Evolutionary conservation across 345 rosid genomes (phyloP), one percentile per base, ranked within the genome.

Genomic region (Syzygium jambos): DNA sequence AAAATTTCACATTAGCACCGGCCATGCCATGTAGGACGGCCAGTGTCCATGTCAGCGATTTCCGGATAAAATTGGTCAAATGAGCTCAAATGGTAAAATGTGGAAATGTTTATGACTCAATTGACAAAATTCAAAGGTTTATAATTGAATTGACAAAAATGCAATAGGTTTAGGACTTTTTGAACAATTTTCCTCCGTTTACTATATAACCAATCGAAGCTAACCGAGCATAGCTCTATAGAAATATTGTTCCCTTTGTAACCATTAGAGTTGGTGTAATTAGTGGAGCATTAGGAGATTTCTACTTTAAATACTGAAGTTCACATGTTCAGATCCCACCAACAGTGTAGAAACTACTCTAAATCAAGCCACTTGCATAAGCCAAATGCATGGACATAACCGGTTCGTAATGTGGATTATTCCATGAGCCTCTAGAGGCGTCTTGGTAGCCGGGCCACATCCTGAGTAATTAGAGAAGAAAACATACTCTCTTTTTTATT

Each of bases 1-100:
- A 25, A 59, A 0, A 4, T 13, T 56, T 23, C 3, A 2, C 10
- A 55, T 55, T 1, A 8, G 0, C 2, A 23, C 9, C 1, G 12
- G 4, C 0, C 4, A 1, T 56, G 2, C 29, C 65, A 25, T 4
- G 11, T 57, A 57, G 3, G 6, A 57, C 0, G 0, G 27, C 27
- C 27, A 13, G 1, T 7, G 0, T 6, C 7, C 27, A 25, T 5
- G 1, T 1, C 11, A 57, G 3, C 27, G 15, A 57, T 57, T 25
- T 57, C 30, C 15, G 11, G 0, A 25, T 6, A 1, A 57, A 59
- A 2, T 59, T 59, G 46, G 46, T 7, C 46, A 43, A 43, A 43
- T 43, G 46, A 7, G 46, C 46, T 43, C 7, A 43, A 43, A 43
- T 59, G 30, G 27, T 3, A 59, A 57, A 59, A 25, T 25, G 3